phyloP scores from a whole-genome alignment of 768 basidiomycete species.

The Pholiota molesta region DNA sequence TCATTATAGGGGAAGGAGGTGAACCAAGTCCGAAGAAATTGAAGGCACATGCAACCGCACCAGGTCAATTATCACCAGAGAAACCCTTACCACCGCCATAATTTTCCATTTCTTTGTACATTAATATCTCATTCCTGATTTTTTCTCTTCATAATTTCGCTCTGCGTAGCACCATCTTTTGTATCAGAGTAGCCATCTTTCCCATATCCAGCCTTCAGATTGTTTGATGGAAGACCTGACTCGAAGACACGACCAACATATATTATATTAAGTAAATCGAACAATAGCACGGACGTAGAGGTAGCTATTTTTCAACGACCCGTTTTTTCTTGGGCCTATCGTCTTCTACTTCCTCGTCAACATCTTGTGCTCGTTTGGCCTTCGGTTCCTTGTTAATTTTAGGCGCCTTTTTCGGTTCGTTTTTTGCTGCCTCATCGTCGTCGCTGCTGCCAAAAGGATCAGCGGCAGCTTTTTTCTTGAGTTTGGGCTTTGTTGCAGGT shows the following conservation, averaged over 20 bases:
- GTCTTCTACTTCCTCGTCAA: conserved; percentile 24
- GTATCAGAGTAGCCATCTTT: background rate
- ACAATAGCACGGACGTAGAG: background rate
- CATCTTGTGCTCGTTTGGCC: conserved; percentile 23
- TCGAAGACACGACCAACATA: background rate
- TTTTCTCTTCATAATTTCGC: background rate
- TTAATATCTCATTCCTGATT: background rate
- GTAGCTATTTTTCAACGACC: background rate
- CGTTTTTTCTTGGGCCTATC: conserved; percentile 13
- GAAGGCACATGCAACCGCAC: conserved; percentile 28
- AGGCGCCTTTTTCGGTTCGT: conserved; percentile 15
- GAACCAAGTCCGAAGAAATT: conserved; percentile 39
- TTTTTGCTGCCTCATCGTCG: conserved; percentile 27
- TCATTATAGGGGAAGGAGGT: conserved; percentile 22
- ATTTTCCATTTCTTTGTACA: background rate
- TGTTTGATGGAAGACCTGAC: no score
- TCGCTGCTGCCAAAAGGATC: conserved; percentile 65
- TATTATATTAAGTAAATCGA: background rate
- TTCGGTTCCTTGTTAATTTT: conserved; percentile 24
- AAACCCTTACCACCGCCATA: background rate
- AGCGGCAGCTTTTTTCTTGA: conserved; percentile 40
- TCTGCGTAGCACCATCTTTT: background rate
- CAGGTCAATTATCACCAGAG: conserved; percentile 6
- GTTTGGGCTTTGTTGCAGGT: conserved; percentile 43
- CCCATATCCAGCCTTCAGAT: no score